Base-by-base conservation (phyloP, 306 rosid species). In the Cicer arietinum region DNA sequence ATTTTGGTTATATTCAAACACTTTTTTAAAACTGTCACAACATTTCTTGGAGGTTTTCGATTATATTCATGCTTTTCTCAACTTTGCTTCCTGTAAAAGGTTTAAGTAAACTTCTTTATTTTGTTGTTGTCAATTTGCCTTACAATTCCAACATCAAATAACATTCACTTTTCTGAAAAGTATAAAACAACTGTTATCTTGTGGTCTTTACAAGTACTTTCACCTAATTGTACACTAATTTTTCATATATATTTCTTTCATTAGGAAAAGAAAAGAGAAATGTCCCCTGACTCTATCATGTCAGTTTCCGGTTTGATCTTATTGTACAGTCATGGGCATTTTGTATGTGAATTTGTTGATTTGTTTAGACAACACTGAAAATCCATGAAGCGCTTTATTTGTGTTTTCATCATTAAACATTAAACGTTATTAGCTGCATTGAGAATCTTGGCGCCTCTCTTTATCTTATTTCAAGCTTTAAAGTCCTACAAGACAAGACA, bases 91-190 rank as follows among this genome's bases (percentile, higher is more conserved):
- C 67, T 42, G 64, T 64, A 22, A 47, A 64, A 58, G n/a, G 47
- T 52, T 35, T 35, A 59, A 12, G 18, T 17, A 63, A 69, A 74
- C 62, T 69, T 47, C 54, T 66, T n/a, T 8, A 44, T 54, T 6
- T 79, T 62, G 3, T 37, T 79, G 52, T 64, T 66, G 39, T 17
- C 59, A 67, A 54, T 74, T 35, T 69, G 65, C 71, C 60, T 67
- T 39, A 67, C 78, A 53, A 67, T n/a, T 35, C 39, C 77, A 60
- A 43, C 57, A 12, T 61, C 48, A 51, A 68, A n/a, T 67, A 59
- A 39, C 69, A 66, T 47, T 82, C 51, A 18, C 6, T 43, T 51
- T 60, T 67, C 50, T 40, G 79, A 41, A 67, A 59, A 69, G 52
- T 59, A 48, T 77, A 67, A 67, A 10, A 42, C 61, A 52, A 12